Evolutionary conservation across 495 filamentous ascomycete species (phyloP).

Genomic region (Lichina pygmaea): DNA sequence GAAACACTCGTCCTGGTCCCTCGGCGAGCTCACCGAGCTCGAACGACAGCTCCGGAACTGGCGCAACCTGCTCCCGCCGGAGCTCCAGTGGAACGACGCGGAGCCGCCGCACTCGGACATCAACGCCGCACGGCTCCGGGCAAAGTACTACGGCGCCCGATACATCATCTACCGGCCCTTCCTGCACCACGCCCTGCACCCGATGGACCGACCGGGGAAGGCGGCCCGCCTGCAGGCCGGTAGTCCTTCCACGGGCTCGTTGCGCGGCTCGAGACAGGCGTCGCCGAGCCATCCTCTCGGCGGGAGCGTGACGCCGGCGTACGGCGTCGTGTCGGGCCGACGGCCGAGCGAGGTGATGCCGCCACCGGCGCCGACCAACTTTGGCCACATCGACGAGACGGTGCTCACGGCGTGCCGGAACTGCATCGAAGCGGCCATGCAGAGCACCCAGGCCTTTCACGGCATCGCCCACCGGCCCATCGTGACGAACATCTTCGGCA

Average conservation of each 20-base stretch:
- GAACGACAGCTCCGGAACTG: slow-evolving; percentile 18
- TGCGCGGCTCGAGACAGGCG: background rate
- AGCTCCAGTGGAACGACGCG: slow-evolving; percentile 35
- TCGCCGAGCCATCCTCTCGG: background rate
- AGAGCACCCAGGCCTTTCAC: slow-evolving; percentile 72
- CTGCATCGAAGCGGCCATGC: slow-evolving; percentile 47
- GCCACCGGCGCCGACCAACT: slow-evolving; percentile 10
- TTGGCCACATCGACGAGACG: slow-evolving; percentile 18
- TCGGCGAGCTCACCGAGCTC: slow-evolving; percentile 11
- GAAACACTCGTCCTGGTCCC: slow-evolving; percentile 3
- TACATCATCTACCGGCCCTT: slow-evolving; percentile 78
- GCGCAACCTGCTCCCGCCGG: slow-evolving; percentile 15
- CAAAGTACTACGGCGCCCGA: slow-evolving; percentile 79
- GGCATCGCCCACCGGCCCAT: slow-evolving; percentile 37
- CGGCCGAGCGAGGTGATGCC: slow-evolving; percentile 1
- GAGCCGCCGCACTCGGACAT: slow-evolving; percentile 50
- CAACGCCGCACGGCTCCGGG: slow-evolving; percentile 58
- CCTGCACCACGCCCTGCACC: slow-evolving; percentile 35
- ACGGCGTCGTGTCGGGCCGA: background rate
- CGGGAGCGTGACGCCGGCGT: background rate
- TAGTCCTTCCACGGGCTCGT: background rate
- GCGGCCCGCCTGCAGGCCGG: slow-evolving; percentile 10
- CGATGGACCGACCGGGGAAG: slow-evolving; percentile 7
- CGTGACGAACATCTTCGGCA: slow-evolving; percentile 86
- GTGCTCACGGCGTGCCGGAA: slow-evolving; percentile 16